Conservation (phyloP, 1,284 basidiomycete species). For the Fomes fomentarius region DNA sequence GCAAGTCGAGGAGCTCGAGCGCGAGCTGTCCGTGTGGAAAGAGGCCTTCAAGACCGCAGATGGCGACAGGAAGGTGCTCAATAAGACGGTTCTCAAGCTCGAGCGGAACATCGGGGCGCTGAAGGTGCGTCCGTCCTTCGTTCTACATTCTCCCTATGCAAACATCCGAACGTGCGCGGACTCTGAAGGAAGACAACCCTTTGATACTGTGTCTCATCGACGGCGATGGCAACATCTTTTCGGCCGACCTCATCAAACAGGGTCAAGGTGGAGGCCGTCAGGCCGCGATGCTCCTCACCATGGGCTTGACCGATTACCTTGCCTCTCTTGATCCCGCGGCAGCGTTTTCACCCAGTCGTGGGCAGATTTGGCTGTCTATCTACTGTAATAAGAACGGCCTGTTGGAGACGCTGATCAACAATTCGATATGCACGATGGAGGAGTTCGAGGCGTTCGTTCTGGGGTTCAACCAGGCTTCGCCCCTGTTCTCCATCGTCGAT, state of each 20-base stretch:
- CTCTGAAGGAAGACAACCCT: slow-evolving; percentile 41
- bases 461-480: slow-evolving; percentile 51
- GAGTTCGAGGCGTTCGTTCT: slow-evolving; percentile 49
- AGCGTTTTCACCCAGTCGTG: slow-evolving; percentile 30
- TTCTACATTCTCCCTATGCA: no score
- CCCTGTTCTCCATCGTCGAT: slow-evolving; percentile 54
- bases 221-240: slow-evolving; percentile 53
- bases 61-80: slow-evolving; percentile 34
- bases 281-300: slow-evolving; percentile 44
- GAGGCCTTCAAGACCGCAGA: slow-evolving; percentile 38
- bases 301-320: slow-evolving; percentile 43
- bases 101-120: slow-evolving; percentile 40
- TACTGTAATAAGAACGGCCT: slow-evolving; percentile 51
- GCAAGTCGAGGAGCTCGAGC: slow-evolving; percentile 40
- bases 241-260: slow-evolving; percentile 39
- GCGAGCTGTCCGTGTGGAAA: slow-evolving; percentile 44
- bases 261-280: slow-evolving; percentile 46
- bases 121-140: slow-evolving; percentile 30
- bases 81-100: slow-evolving; percentile 33
- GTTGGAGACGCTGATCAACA: slow-evolving; percentile 39
- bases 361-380: slow-evolving; percentile 45
- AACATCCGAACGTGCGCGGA: no score
- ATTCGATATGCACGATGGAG: slow-evolving; percentile 40
- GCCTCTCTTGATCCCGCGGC: slow-evolving; percentile 30
- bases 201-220: slow-evolving; percentile 47